Percentiles rank a stretch among this genome's conserved stretches.
These are phyloP conservation scores for Euphorbia celastroides DNA, from an alignment of 441 rosid genomes.

Conservation along the genomic window DNA sequence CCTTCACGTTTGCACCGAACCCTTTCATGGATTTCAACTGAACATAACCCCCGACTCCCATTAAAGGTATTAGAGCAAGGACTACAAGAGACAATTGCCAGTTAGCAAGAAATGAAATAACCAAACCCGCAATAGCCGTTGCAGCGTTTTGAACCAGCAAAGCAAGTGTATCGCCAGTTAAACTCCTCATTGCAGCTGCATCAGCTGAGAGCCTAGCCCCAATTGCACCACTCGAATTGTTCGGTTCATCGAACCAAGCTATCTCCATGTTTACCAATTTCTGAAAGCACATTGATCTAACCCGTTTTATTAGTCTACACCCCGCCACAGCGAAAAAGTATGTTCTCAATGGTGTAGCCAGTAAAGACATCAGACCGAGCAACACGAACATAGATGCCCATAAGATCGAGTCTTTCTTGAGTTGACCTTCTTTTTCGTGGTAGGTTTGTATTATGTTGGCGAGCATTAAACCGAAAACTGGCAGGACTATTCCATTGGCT, in stretches of 20 bases:
- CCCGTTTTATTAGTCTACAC: slow-evolving; percentile 50
- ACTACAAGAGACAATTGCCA: slow-evolving; percentile 69
- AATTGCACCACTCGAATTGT: slow-evolving; percentile 73
- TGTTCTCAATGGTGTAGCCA: slow-evolving; percentile 38
- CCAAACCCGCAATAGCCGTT: slow-evolving; percentile 46
- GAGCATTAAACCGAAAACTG: slow-evolving; percentile 57
- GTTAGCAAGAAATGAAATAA: slow-evolving; percentile 65
- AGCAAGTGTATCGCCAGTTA: slow-evolving; percentile 74
- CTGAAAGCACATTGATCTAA: slow-evolving; percentile 68
- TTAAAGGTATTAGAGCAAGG: slow-evolving; percentile 56
- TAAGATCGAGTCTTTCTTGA: slow-evolving; percentile 51
- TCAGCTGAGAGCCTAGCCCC: slow-evolving; percentile 83
- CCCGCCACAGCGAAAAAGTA: slow-evolving; percentile 74
- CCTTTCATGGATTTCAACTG: slow-evolving; percentile 69
- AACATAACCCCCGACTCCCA: slow-evolving; percentile 48
- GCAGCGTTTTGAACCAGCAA: slow-evolving; percentile 54
- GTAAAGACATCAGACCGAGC: slow-evolving; percentile 48
- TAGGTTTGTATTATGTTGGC: slow-evolving; percentile 54
- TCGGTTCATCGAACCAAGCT: slow-evolving; percentile 76
- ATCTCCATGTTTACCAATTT: slow-evolving; percentile 78
- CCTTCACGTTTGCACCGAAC: slow-evolving; percentile 74
- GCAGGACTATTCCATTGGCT: slow-evolving; percentile 45
- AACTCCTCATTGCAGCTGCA: slow-evolving; percentile 51
- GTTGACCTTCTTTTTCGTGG: slow-evolving; percentile 52
- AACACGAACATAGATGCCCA: slow-evolving; percentile 58